Percentiles rank a stretch among this genome's conserved stretches.
These are phyloP conservation scores for Penicillium sp. DNA, from an alignment of 2,329 filamentous ascomycete species.

Conservation along the genomic window DNA sequence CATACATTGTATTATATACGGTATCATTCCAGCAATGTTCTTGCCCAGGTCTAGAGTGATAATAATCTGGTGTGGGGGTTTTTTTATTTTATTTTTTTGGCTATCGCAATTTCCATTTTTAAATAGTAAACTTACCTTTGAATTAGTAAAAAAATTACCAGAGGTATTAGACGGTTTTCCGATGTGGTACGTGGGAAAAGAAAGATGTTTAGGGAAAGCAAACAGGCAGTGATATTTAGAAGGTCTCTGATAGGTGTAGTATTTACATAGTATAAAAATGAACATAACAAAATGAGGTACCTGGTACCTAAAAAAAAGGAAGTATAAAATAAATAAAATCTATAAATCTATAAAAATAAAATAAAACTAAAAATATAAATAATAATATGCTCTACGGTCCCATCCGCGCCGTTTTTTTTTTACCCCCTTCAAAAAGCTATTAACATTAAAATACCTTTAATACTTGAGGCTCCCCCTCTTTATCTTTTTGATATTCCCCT, in stretches of 20 bases:
- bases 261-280: not conserved
- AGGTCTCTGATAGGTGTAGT: not conserved
- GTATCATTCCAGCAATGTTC: not conserved
- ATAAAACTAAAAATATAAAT: not conserved
- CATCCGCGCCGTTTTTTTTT: conserved; percentile 24
- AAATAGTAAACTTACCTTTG: too few species aligned
- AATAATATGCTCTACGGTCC: conserved; percentile 8
- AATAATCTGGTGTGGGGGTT: conserved; percentile 10
- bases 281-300: conserved; percentile 2
- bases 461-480: conserved; percentile 13
- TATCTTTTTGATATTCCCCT: conserved; percentile 1
- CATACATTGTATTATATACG: not conserved
- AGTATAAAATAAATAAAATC: conserved; percentile 2
- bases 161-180: not conserved
- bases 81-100: conserved; percentile 1
- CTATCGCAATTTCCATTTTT: conserved; percentile 16
- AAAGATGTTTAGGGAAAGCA: too few species aligned
- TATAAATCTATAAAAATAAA: not conserved
- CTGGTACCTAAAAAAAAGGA: conserved; percentile 5
- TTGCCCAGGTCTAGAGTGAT: not conserved
- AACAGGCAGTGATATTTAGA: not conserved
- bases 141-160: not conserved
- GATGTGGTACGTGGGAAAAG: not conserved
- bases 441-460: conserved; percentile 1
- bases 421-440: not conserved